A percentile compares a stretch with the other conserved stretches of the same genome.
These are phyloP conservation scores for Gamarada debralockiae DNA, from an alignment of 495 filamentous ascomycete genomes.

Conservation along the genomic window DNA sequence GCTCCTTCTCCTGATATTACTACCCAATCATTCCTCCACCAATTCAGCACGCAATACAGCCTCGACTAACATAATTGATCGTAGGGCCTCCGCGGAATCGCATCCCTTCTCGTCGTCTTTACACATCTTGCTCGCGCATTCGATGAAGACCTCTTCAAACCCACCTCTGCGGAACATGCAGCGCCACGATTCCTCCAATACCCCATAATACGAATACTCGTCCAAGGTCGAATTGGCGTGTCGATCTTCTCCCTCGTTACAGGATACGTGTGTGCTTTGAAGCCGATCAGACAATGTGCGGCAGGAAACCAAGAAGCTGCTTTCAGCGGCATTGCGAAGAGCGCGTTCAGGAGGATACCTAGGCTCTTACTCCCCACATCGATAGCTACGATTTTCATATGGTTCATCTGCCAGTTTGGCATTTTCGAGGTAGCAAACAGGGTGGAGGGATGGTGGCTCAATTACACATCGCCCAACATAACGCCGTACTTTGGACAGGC, in stretches of 20 bases:
- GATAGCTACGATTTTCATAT: conserved; percentile 54
- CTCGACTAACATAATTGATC: neutral
- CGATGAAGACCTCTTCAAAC: conserved; percentile 54
- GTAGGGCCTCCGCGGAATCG: conserved; percentile 61
- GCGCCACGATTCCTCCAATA: conserved; percentile 52
- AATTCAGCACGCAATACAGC: neutral
- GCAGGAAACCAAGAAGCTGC: conserved; percentile 49
- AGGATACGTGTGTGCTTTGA: conserved; percentile 64
- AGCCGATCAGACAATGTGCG: conserved; percentile 56
- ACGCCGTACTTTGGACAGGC: conserved; percentile 33
- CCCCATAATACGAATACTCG: conserved; percentile 56
- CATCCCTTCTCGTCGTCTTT: conserved; percentile 58
- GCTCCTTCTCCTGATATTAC: neutral
- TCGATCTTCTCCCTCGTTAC: conserved; percentile 65
- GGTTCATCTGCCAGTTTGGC: conserved; percentile 54
- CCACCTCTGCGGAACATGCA: conserved; percentile 41
- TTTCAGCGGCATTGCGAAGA: conserved; percentile 53
- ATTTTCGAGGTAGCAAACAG: conserved; percentile 53
- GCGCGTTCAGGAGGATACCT: conserved; percentile 60
- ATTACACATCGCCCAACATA: conserved; percentile 44
- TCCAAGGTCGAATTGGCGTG: conserved; percentile 62
- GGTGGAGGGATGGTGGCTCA: conserved; percentile 57
- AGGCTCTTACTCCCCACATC: conserved; percentile 58
- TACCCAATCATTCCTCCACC: neutral
- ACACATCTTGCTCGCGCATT: conserved; percentile 61